Percentiles rank a stretch among this genome's conserved stretches.
These are phyloP conservation scores for Chenopodium suecicum DNA, from an alignment of 148 eudicot genomes.

Conservation along the genomic window DNA sequence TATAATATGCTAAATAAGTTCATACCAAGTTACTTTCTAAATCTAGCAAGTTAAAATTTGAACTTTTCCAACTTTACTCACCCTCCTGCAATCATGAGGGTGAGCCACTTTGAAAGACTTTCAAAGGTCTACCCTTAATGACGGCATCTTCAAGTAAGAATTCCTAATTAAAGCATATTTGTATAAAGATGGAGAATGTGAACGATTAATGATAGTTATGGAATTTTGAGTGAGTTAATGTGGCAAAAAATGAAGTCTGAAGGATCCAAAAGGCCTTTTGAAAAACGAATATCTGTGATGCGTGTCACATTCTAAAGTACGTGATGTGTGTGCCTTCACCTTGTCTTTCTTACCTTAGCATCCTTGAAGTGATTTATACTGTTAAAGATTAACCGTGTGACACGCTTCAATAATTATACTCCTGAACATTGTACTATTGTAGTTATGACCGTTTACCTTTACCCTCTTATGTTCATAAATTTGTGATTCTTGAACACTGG, in stretches of 20 bases:
- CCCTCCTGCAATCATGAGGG: too few relatives aligned
- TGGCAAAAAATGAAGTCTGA: too few relatives aligned
- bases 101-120: too few relatives aligned
- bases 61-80: background rate
- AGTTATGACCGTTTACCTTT: background rate
- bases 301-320: too few relatives aligned
- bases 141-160: background rate
- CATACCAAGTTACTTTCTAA: background rate
- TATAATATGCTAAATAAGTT: background rate
- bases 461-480: background rate
- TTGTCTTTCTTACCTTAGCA: too few relatives aligned
- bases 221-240: too few relatives aligned
- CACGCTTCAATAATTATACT: background rate
- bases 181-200: too few relatives aligned
- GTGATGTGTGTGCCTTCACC: too few relatives aligned
- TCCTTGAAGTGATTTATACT: background rate
- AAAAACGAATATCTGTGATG: too few relatives aligned
- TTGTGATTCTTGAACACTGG: constrained; percentile 2
- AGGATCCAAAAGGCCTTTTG: too few relatives aligned
- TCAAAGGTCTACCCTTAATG: background rate
- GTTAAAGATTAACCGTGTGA: background rate
- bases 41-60: background rate
- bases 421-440: background rate
- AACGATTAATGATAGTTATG: too few relatives aligned
- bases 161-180: background rate